Evolutionary conservation across 352 stramenopile species (phyloP), one percentile per base, ranked within the genome.

Genomic region (Globisporangium spinosum): DNA sequence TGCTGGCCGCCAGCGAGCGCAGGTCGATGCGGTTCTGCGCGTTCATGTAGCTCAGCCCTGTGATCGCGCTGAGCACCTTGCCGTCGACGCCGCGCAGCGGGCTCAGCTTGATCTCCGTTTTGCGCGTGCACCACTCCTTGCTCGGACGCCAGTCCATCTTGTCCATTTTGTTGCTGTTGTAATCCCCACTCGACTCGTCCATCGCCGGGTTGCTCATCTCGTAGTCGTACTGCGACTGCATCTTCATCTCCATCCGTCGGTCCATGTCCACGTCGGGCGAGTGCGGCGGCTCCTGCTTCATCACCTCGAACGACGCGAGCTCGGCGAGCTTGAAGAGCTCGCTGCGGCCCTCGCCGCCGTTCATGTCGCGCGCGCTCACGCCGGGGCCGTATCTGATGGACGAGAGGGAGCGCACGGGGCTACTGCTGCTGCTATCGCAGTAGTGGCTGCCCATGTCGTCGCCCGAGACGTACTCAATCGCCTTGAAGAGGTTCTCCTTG

Each of bases 321-420:
- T 93, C 85, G 1, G 85, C 85, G 59, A 93, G 70, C 25, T 82
- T 81, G 70, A 91, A 93, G 27, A 93, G 77, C 65, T 93, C 78
- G 65, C 74, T 88, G 43, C 81, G 72, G 20, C 69, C 69, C 6
- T 70, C 61, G 35, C 60, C 60, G 20, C 43, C 61, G 35, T 64
- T 55, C 53, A 68, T 40, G 25, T 68, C 63, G 63, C 63, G 32
- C 59, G 70, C 72, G 27, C 74, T 54, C 32, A 62, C 32, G 63
- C 64, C 75, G 66, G 54, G 66, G 43, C 70, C 73, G 54, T 43
- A 65, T 53, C 65, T 17, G 49, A 65, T 47, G 15, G 65, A 70
- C 35, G 71, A 74, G 49, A 78, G 69, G n/a, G 77, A 80, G 8
- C 74, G 76, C 62, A 74, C 69, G 29, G 79, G 77, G 64, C 79